A percentile compares a stretch with the other conserved stretches of the same genome.
phyloP scores from a whole-genome alignment of 2,329 filamentous ascomycete species.

The Penicillium verrucosum region DNA sequence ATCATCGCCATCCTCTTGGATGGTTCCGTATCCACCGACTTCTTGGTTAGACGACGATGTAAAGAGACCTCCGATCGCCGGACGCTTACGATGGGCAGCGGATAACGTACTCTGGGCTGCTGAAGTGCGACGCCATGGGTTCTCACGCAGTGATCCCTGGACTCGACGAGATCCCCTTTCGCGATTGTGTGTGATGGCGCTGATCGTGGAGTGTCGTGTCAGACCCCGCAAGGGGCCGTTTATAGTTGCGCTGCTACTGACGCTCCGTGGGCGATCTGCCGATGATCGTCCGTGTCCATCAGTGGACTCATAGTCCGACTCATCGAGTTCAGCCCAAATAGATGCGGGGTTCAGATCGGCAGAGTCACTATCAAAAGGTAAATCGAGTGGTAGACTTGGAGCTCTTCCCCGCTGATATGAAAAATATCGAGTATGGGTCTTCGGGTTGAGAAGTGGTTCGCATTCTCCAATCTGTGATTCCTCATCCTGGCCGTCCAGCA shows the following conservation, averaged over 20 bases:
- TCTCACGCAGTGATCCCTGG: constrained; percentile 13
- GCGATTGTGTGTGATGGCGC: constrained; percentile 17
- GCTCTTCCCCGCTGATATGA: constrained; percentile 35
- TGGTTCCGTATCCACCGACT: constrained; percentile 27
- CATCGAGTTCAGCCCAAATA: constrained; percentile 85
- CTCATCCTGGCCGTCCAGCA: constrained; percentile 30
- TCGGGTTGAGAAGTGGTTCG: constrained; percentile 37
- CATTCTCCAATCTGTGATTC: constrained; percentile 41
- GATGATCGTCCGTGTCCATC: constrained; percentile 11
- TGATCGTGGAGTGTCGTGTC: constrained; percentile 23
- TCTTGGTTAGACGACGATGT: constrained; percentile 32
- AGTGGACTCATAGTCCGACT: constrained; percentile 52
- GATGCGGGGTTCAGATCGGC: constrained; percentile 66
- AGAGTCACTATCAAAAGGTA: constrained; percentile 43
- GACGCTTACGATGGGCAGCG: constrained; percentile 20
- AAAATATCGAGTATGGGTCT: constrained; percentile 23
- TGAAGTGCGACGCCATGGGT: constrained; percentile 26
- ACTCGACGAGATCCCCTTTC: constrained; percentile 23
- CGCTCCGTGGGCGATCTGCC: constrained; percentile 23
- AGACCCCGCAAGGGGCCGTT: constrained; percentile 18
- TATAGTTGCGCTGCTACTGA: constrained; percentile 20
- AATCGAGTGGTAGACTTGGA: constrained; percentile 32
- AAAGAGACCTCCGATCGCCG: constrained; percentile 15
- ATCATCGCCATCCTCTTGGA: constrained; percentile 21
- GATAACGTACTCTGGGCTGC: constrained; percentile 22